Evolutionary conservation across 164 flowering plant genomes (phyloP), one percentile per base, ranked within the genome.

Genomic region (Macadamia integrifolia): DNA sequence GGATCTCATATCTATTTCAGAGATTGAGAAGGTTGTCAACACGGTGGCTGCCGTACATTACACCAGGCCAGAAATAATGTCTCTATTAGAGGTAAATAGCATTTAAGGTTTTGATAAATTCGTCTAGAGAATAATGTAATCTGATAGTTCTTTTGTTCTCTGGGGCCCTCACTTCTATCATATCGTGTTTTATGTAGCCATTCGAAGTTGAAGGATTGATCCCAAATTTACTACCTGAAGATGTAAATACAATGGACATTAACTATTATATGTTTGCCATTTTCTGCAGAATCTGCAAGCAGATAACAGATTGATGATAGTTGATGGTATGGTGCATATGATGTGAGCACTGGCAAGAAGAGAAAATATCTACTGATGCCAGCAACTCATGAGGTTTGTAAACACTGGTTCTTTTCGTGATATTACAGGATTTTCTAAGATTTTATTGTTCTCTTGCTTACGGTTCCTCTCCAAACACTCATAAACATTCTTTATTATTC

Each of bases 271-370:
- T 53, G 6, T 53, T 53, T 53, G 13, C 9, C 43, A 14, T 53
- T 69, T 69, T 49, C 50, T 79, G 70, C 91, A 93, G 98, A 83
- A 73, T 67, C 76, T 90, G 69, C 88, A 85, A 77, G 80, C 79
- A 55, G 86, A 85, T 58, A 88, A 88, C 80, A 83, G 81, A 75
- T 61, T 93, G 73, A 88, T 89, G 96, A 79, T 93, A 62, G 79
- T 75, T 40, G 84, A 73, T 46, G 93, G 78, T 29, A 80, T 46
- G 59, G 91, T 90, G 61, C 85, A 83, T 77, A 85, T 87, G 76
- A 84, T 89, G 71, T 85, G 77, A 84, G 43, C 5, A 10, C 17
- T 65, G 23, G 17, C 58, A 58, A 57, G 18, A 30, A 64, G 44
- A 17, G 14, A 17, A 4, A 50, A 9, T 9, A 0, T 46, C 50